Conservation (phyloP, 768 basidiomycete genomes). For the Suillus hirtellus region DNA sequence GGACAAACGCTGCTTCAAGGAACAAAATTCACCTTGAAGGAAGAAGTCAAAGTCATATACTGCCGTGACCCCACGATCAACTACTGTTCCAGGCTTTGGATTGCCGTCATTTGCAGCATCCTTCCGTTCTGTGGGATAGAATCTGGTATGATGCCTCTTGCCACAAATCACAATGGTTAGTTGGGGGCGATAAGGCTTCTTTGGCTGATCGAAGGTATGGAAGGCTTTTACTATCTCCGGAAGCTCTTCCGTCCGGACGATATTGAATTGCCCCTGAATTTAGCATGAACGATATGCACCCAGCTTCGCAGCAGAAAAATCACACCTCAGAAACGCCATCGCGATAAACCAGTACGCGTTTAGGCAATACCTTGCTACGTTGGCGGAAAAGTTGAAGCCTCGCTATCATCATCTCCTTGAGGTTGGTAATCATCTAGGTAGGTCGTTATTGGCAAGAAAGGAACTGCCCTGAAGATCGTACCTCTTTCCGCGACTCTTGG, state of each 20-base stretch:
- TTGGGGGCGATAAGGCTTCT: constrained; percentile 43
- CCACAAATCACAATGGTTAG: constrained; percentile 57
- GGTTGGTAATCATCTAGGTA: constrained; percentile 48
- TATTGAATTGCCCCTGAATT: constrained; percentile 48
- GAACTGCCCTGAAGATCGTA: constrained; percentile 22
- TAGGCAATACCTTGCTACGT: constrained; percentile 39
- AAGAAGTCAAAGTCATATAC: constrained; percentile 59
- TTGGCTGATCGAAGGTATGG: constrained; percentile 36
- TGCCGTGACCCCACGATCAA: constrained; percentile 54
- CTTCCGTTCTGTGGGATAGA: constrained; percentile 48
- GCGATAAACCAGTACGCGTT: constrained; percentile 53
- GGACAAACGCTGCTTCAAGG: neutral
- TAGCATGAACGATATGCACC: constrained; percentile 15
- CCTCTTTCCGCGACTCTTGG: constrained; percentile 71
- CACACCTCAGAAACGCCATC: constrained; percentile 82
- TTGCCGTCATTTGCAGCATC: constrained; percentile 49
- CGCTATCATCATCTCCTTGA: constrained; percentile 49
- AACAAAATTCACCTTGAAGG: constrained; percentile 41
- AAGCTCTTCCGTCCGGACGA: constrained; percentile 44
- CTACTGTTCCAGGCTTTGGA: constrained; percentile 53
- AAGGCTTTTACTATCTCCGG: constrained; percentile 46
- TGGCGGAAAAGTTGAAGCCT: constrained; percentile 42
- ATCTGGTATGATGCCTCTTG: constrained; percentile 59
- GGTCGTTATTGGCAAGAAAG: neutral
- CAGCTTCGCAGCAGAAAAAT: neutral